Evolutionary conservation across 2,329 filamentous ascomycete species (phyloP).

Genomic region (Aspergillus aculeatinus): DNA sequence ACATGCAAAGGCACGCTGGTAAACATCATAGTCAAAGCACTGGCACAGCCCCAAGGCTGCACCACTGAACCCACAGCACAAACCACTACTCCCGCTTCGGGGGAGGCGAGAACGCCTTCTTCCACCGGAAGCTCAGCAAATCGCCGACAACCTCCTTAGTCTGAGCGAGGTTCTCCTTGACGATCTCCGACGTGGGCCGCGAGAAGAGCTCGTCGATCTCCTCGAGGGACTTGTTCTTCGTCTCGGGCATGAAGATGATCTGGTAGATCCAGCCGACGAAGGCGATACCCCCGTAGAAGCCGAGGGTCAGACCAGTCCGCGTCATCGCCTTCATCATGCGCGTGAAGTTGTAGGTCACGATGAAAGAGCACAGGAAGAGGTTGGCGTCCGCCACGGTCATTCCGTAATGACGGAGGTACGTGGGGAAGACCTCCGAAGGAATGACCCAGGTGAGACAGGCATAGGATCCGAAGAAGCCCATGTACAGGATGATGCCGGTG

Average conservation of each 20-base stretch:
- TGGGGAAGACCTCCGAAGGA: conserved; percentile 69
- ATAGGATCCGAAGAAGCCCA: conserved; percentile 67
- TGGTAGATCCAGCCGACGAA: conserved; percentile 70
- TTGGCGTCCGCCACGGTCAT: conserved; percentile 70
- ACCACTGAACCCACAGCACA: not conserved
- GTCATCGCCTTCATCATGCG: conserved; percentile 69
- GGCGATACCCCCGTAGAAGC: conserved; percentile 73
- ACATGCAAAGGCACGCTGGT: not conserved
- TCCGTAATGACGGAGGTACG: conserved; percentile 69
- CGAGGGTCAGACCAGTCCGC: conserved; percentile 63
- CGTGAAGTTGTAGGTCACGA: conserved; percentile 74
- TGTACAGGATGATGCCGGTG: conserved; percentile 60
- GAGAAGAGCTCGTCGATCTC: conserved; percentile 70
- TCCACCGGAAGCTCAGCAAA: conserved; percentile 44
- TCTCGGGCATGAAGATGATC: conserved; percentile 73
- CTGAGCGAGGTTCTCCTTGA: conserved; percentile 56
- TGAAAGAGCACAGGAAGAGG: conserved; percentile 69
- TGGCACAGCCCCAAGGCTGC: not conserved
- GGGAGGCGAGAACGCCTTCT: conserved; percentile 48
- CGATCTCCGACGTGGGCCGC: conserved; percentile 62
- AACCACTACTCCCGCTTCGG: conserved; percentile 13
- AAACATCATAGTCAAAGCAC: not conserved
- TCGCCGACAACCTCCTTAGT: conserved; percentile 48
- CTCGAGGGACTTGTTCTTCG: conserved; percentile 67
- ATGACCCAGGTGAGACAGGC: conserved; percentile 65